Conservation (phyloP, 2,329 filamentous ascomycete species). For the Didymella sp. region DNA sequence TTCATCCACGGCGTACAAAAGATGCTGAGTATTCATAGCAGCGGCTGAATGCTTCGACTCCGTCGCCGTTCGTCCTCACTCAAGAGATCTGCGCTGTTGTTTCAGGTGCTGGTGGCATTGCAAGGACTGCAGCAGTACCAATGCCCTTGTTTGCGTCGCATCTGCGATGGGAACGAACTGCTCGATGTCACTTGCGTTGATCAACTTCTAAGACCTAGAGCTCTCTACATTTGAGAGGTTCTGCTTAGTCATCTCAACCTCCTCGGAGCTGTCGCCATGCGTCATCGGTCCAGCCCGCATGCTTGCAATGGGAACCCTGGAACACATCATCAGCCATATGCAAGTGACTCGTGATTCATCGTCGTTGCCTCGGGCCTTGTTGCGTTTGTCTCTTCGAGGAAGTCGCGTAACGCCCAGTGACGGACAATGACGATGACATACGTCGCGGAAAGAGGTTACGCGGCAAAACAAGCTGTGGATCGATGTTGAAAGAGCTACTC, state of each 20-base stretch:
- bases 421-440: conserved; percentile 11
- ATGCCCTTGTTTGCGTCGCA: no score
- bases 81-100: no score
- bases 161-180: background rate
- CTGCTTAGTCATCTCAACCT: background rate
- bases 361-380: background rate
- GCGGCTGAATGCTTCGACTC: background rate
- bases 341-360: conserved; percentile 1
- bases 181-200: background rate
- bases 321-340: background rate
- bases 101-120: background rate
- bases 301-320: no score
- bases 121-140: no score
- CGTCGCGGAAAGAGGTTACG: background rate
- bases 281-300: conserved; percentile 7
- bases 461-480: background rate
- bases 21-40: background rate
- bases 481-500: background rate
- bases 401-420: conserved; percentile 1
- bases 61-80: background rate
- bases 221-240: background rate
- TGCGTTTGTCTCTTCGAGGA: background rate
- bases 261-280: background rate
- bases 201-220: background rate
- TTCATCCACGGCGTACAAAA: background rate